These are phyloP conservation scores for Usnea hakonensis DNA, from an alignment of 495 filamentous ascomycete species.

Conservation along the genomic window DNA sequence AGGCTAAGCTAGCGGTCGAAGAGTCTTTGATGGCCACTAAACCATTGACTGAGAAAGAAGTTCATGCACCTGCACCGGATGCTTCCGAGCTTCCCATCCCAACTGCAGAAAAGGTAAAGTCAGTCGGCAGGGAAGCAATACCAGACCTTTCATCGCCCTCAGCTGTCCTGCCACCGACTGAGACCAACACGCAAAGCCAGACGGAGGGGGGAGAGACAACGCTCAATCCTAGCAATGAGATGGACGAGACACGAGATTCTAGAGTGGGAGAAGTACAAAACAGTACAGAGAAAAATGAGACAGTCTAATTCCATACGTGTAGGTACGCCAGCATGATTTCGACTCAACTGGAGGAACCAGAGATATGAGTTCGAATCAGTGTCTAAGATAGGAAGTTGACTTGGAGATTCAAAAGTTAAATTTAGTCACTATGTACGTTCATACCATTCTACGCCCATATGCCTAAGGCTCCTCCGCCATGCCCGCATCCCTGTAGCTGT, in stretches of 20 bases:
- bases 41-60: background rate
- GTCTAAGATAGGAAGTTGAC: background rate
- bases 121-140: background rate
- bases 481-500: background rate
- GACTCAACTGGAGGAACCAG: background rate
- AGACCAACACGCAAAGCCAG: constrained; percentile 19
- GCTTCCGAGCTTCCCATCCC: background rate
- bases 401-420: background rate
- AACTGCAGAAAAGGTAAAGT: background rate
- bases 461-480: background rate
- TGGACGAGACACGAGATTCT: constrained; percentile 21
- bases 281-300: background rate
- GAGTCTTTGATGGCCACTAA: constrained; percentile 8
- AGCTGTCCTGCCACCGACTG: constrained; percentile 1
- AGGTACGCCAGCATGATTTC: background rate
- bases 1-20: constrained; percentile 13
- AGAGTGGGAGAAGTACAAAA: constrained; percentile 19
- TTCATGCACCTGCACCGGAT: background rate
- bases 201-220: constrained; percentile 20
- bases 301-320: background rate
- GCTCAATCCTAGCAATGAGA: constrained; percentile 9
- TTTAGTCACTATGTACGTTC: background rate
- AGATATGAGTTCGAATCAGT: background rate
- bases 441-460: background rate
- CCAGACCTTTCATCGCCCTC: constrained; percentile 8